Evolutionary conservation across 163 green algal genomes (phyloP), one percentile per base, ranked within the genome.

Genomic region (Scenedesmus sp.): DNA sequence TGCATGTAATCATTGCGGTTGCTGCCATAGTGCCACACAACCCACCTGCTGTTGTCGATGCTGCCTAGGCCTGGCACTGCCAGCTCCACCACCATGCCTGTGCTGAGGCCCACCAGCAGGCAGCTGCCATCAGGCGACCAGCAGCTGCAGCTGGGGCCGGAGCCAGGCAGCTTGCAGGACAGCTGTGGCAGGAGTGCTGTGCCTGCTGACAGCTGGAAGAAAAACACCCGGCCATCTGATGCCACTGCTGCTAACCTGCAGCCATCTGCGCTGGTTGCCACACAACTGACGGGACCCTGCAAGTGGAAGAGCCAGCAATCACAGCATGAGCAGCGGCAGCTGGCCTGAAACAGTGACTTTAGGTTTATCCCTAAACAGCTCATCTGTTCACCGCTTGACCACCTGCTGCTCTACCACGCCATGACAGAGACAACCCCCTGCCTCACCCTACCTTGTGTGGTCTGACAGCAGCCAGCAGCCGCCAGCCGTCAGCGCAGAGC

Each of bases 161-260:
- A 80, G 59, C 49, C 73, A 40, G 72, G 46, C 44, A 90, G 49
- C 46, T 56, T 20, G 24, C 76, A 91, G 3, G 40, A 24, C 51
- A 86, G 49, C 49, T 81, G 51, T 12, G 86, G 76, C 51, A 15
- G 7, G 3, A 86, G 53, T 68, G 86, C 86, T 81, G 49, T 10
- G 43, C 12, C 43, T 0, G n/a, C 3, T 9, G 43, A 40, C 24
- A 94, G 12, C 35, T 78, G 40, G 80, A 98, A 96, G 86, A 98
- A 96, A 89, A 98, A 98, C 10, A 97, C 78, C 0, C 90, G 94
- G 20, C 93, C 89, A 81, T 98, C 95, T 37, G 89, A 59, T 3
- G 91, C 93, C 1, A 80, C 91, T 12, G 92, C 96, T 4, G 92
- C 96, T 43, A 97, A 72, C 2, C 85, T 42, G 0, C 3, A 72